These are phyloP conservation scores for Mucor piriformis DNA, from an alignment of 371 early-diverging fungal species.

Conservation along the genomic window DNA sequence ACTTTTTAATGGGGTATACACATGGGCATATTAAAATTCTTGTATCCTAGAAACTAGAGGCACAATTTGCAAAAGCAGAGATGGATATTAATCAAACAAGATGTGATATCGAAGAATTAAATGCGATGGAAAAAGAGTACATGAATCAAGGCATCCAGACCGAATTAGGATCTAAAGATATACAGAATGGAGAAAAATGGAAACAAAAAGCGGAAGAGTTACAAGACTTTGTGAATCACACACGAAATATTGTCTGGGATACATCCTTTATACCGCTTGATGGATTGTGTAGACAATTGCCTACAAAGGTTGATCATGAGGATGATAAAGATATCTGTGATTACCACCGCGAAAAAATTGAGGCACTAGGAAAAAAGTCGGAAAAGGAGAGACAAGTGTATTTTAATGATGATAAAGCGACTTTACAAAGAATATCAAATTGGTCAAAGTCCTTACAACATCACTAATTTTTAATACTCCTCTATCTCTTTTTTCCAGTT, in stretches of 20 bases:
- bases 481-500: not conserved
- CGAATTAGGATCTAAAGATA: constrained; percentile 5
- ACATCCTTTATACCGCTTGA: constrained; percentile 12
- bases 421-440: constrained; percentile 12
- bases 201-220: not conserved
- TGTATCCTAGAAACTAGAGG: constrained; percentile 11
- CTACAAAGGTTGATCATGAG: constrained; percentile 3
- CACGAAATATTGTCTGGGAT: constrained; percentile 18
- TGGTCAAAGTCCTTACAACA: constrained; percentile 15
- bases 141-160: constrained; percentile 19
- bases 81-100: constrained; percentile 10
- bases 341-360: constrained; percentile 13
- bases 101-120: constrained; percentile 17
- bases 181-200: constrained; percentile 1
- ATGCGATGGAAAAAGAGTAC: constrained; percentile 16
- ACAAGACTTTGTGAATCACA: constrained; percentile 7
- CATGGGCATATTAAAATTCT: too few relatives aligned
- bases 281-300: constrained; percentile 19
- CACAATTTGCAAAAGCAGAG: constrained; percentile 17
- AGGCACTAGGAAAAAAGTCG: not conserved
- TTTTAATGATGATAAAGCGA: constrained; percentile 9
- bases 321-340: constrained; percentile 13
- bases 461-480: not conserved
- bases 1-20: not conserved
- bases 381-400: constrained; percentile 1